Evolutionary conservation across 169 alveolate genomes (phyloP).

Genomic region (Plasmodium ovale): DNA sequence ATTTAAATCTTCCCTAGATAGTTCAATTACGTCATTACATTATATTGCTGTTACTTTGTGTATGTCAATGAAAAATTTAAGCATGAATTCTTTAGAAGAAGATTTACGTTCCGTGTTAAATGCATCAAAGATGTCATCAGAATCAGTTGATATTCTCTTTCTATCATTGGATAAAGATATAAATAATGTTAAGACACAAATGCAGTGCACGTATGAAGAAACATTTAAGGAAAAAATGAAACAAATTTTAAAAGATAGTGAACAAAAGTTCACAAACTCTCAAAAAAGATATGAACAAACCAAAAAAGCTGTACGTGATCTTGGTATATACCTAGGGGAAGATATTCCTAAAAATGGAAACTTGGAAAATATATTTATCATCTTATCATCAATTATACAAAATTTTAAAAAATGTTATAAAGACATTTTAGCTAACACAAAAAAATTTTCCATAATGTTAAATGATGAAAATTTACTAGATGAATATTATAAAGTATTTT

Average conservation of each 20-base stretch:
- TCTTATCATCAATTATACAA: conserved; percentile 66
- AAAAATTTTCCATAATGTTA: conserved; percentile 65
- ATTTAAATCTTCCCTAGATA: conserved; percentile 82
- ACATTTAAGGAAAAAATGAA: conserved; percentile 71
- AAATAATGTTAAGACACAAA: conserved; percentile 27
- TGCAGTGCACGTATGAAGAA: conserved; percentile 51
- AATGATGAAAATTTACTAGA: conserved; percentile 66
- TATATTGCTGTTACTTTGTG: conserved; percentile 81
- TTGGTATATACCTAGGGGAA: conserved; percentile 72
- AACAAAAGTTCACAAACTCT: conserved; percentile 16
- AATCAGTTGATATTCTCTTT: conserved; percentile 73
- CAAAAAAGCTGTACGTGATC: conserved; percentile 41
- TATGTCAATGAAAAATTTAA: conserved; percentile 78
- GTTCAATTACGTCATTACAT: conserved; percentile 84
- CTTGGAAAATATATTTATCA: conserved; percentile 68
- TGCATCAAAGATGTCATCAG: conserved; percentile 77
- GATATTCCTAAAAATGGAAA: conserved; percentile 49
- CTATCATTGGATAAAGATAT: conserved; percentile 70
- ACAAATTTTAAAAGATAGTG: conserved; percentile 56
- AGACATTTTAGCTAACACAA: conserved; percentile 63
- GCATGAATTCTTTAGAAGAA: conserved; percentile 59
- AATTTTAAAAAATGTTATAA: conserved; percentile 73
- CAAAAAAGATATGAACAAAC: conserved; percentile 63
- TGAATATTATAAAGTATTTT: conserved; percentile 68
- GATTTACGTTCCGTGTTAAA: conserved; percentile 45